These are phyloP conservation scores for Scenedesmus sp. DNA, from an alignment of 163 green algal genomes.

Conservation along the genomic window DNA sequence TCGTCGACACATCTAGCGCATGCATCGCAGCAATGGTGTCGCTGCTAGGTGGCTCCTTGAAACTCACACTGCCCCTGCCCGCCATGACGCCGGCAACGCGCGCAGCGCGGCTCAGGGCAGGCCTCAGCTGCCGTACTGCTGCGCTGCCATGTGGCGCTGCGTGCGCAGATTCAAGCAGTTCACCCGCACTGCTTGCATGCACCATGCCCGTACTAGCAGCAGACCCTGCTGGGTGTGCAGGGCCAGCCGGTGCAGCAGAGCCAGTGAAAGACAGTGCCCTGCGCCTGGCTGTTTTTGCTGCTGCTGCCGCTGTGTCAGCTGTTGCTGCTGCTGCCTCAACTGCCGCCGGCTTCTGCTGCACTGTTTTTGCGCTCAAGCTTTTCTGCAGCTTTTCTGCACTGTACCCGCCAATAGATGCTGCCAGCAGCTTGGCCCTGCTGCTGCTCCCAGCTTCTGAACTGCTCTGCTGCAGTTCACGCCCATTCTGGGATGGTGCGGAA, in stretches of 20 bases:
- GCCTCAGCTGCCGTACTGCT: neutral
- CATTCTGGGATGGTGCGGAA: neutral
- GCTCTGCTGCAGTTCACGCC: neutral
- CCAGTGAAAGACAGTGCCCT: neutral
- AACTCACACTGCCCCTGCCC: constrained; percentile 19
- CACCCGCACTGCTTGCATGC: neutral
- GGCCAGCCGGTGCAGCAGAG: neutral
- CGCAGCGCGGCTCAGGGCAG: constrained; percentile 24
- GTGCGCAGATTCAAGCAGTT: neutral
- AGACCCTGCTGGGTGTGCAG: neutral
- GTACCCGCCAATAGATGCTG: constrained; percentile 32
- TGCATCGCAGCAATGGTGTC: neutral
- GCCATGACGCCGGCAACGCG: constrained; percentile 9
- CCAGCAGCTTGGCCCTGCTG: constrained; percentile 28
- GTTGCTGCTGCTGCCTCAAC: neutral
- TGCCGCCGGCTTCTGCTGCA: neutral
- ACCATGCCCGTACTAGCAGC: neutral
- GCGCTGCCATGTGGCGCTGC: neutral
- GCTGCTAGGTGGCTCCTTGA: constrained; percentile 12
- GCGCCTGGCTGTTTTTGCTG: neutral
- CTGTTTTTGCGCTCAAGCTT: constrained; percentile 1
- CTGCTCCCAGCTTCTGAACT: neutral
- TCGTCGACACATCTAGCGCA: neutral
- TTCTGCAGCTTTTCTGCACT: constrained; percentile 33
- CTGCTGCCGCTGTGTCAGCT: neutral